Evolutionary conservation across 352 stramenopile species (phyloP).

Genomic region (Paralagenidium karlingii): DNA sequence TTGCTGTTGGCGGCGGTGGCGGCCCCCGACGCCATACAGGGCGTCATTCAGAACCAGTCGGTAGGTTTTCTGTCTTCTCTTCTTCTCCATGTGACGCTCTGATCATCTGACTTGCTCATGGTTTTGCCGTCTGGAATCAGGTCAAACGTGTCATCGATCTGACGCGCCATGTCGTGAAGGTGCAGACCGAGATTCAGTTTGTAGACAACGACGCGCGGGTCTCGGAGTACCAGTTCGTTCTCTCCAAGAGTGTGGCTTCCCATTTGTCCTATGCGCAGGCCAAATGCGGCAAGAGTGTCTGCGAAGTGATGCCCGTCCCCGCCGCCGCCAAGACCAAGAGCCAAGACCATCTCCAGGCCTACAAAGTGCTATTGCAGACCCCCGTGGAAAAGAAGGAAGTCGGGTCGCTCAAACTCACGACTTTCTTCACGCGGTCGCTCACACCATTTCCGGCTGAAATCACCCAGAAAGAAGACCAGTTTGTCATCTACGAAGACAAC

Average conservation of each 20-base stretch:
- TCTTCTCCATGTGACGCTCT: neutral
- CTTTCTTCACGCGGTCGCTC: slow-evolving; percentile 68
- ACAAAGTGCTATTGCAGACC: slow-evolving; percentile 59
- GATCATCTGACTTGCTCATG: neutral
- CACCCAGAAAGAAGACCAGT: slow-evolving; percentile 71
- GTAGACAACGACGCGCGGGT: slow-evolving; percentile 37
- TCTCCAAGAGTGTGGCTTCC: slow-evolving; percentile 35
- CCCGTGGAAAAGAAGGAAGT: slow-evolving; percentile 30
- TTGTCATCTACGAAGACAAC: slow-evolving; percentile 62
- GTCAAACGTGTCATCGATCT: slow-evolving; percentile 69
- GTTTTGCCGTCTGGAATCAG: slow-evolving; percentile 12
- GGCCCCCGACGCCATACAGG: slow-evolving; percentile 12
- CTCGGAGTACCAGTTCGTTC: slow-evolving; percentile 44
- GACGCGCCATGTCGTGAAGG: slow-evolving; percentile 71
- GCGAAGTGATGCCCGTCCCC: slow-evolving; percentile 40
- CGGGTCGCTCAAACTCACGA: slow-evolving; percentile 57
- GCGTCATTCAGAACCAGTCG: slow-evolving; percentile 59
- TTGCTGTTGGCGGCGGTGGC: slow-evolving; percentile 13
- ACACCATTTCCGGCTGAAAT: slow-evolving; percentile 68
- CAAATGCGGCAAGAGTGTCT: slow-evolving; percentile 61
- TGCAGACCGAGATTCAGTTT: slow-evolving; percentile 64
- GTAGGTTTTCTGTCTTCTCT: slow-evolving; percentile 12
- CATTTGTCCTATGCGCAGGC: slow-evolving; percentile 45
- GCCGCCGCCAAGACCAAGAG: slow-evolving; percentile 12
- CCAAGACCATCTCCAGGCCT: slow-evolving; percentile 27